Percentiles rank a stretch among this genome's conserved stretches.
Conservation (phyloP, 2,329 filamentous ascomycete genomes). For the Talaromyces sp. region DNA sequence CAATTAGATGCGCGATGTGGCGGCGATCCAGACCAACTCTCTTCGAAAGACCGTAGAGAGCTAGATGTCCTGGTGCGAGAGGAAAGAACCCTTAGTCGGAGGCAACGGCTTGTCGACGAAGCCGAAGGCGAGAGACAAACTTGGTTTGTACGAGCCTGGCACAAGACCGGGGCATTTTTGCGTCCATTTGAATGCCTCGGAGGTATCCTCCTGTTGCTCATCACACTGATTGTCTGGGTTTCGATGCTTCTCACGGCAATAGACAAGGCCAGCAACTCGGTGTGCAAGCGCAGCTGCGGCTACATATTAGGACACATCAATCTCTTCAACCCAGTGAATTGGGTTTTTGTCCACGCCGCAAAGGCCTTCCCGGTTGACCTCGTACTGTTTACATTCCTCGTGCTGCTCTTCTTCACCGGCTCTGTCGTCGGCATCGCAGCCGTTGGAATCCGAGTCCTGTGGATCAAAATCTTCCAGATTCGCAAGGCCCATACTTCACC, state of each 20-base stretch:
- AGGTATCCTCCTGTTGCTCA: constrained; percentile 68
- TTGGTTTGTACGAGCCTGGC: constrained; percentile 68
- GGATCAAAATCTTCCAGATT: constrained; percentile 89
- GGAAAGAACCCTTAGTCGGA: constrained; percentile 84
- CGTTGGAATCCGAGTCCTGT: constrained; percentile 91
- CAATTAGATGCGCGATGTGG: constrained; percentile 82
- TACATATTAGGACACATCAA: constrained; percentile 86
- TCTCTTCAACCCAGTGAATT: constrained; percentile 93
- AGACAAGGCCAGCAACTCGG: constrained; percentile 92
- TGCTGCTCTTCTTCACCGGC: constrained; percentile 81
- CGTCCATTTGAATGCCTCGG: constrained; percentile 83
- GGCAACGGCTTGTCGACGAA: constrained; percentile 75
- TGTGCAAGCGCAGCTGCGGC: constrained; percentile 84
- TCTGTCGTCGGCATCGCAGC: constrained; percentile 80
- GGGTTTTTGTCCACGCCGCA: constrained; percentile 73
- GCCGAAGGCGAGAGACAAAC: constrained; percentile 63
- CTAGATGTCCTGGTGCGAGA: constrained; percentile 81
- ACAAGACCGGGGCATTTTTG: constrained; percentile 74
- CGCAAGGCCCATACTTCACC: constrained; percentile 82
- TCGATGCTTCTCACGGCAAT: constrained; percentile 95
- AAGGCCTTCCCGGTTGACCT: constrained; percentile 90
- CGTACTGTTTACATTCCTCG: constrained; percentile 74
- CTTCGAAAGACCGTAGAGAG: constrained; percentile 81
- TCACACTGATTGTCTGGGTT: constrained; percentile 72
- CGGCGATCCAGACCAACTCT: constrained; percentile 67